Conservation (phyloP, 768 basidiomycete genomes). For the Symmetrospora coprosmae region DNA sequence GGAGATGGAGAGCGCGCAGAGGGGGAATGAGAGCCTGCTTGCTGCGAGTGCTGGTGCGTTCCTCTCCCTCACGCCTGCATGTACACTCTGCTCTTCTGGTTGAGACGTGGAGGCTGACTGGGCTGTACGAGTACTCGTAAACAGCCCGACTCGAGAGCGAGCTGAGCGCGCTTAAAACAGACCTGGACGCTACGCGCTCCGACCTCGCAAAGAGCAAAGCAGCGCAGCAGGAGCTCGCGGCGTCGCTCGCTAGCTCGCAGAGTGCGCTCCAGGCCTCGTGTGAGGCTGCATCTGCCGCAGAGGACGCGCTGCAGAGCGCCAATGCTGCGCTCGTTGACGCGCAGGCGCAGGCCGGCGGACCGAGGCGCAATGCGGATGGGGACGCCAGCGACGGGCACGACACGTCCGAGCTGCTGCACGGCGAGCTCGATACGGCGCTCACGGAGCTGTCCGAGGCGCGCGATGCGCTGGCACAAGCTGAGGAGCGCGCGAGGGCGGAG, state of each 20-base stretch:
- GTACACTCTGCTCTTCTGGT: no score
- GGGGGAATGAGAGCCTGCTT: background rate
- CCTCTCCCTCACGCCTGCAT: no score
- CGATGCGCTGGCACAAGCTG: background rate
- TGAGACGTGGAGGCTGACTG: no score
- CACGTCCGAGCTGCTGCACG: conserved; percentile 11
- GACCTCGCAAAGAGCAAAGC: background rate
- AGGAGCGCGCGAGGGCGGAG: background rate
- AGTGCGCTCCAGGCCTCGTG: background rate
- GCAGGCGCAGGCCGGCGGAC: no score
- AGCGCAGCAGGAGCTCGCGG: background rate
- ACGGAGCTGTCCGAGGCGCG: background rate
- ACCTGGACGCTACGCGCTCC: background rate
- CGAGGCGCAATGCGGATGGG: no score
- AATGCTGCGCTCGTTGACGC: background rate
- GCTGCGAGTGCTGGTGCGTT: background rate
- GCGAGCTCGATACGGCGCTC: background rate
- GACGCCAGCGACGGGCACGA: background rate
- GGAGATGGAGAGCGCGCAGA: no score
- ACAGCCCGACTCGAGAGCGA: background rate
- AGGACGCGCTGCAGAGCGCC: background rate
- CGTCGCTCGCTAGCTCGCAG: background rate
- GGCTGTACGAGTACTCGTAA: background rate
- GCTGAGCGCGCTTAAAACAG: background rate
- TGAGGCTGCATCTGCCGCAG: background rate